Evolutionary conservation across 176 grass and related monocot genomes (phyloP).

Genomic region (Hordeum marinum): DNA sequence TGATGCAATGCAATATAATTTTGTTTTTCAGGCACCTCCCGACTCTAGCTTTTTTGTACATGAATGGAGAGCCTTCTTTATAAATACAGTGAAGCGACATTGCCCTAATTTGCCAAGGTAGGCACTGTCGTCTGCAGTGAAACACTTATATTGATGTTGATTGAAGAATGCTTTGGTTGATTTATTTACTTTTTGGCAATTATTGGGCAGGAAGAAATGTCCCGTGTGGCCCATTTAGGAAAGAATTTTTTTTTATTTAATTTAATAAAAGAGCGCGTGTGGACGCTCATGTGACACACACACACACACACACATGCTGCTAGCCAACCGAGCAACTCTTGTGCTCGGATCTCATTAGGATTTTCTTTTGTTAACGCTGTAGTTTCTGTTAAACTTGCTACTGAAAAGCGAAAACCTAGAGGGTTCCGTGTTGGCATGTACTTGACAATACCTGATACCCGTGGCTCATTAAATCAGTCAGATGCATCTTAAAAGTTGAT

Average conservation of each 20-base stretch:
- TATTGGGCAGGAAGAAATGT: not conserved
- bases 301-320: not conserved
- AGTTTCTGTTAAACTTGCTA: not conserved
- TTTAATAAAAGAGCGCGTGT: not conserved
- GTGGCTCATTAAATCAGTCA: no score
- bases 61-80: not conserved
- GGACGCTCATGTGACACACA: not conserved
- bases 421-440: not conserved
- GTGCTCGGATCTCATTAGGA: not conserved
- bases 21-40: constrained; percentile 21
- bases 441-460: no score
- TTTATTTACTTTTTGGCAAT: not conserved
- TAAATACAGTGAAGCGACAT: not conserved
- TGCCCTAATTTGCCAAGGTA: constrained; percentile 30
- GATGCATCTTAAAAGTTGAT: not conserved
- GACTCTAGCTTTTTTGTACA: constrained; percentile 15
- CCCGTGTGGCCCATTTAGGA: not conserved
- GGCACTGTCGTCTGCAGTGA: not conserved
- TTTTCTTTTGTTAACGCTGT: not conserved
- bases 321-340: not conserved
- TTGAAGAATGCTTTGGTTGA: not conserved
- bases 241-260: not conserved
- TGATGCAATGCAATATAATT: constrained; percentile 7
- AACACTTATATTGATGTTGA: not conserved
- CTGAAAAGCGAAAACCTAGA: not conserved